phyloP scores from a whole-genome alignment of 768 basidiomycete species.

The Boletus subcaerulescens region DNA sequence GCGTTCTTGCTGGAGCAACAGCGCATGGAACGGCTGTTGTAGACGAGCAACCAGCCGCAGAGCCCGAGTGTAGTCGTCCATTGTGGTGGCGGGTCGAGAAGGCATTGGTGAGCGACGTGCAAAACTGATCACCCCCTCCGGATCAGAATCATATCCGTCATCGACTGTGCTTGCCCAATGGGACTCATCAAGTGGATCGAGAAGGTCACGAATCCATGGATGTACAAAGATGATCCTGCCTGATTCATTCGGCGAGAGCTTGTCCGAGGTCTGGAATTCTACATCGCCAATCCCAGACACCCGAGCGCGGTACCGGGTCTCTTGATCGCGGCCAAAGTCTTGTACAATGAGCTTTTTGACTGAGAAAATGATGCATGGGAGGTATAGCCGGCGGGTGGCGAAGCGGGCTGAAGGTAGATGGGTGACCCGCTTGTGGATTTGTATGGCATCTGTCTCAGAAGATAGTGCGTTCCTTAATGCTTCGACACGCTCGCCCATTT shows the following conservation, averaged over 20 bases:
- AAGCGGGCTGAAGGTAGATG: constrained; percentile 1
- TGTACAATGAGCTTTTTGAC: background rate
- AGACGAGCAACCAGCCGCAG: constrained; percentile 7
- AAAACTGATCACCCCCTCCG: background rate
- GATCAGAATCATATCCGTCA: background rate
- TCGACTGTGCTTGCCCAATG: background rate
- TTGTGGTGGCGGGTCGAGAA: no score
- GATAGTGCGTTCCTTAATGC: background rate
- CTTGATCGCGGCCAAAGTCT: background rate
- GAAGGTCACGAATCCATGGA: constrained; percentile 15
- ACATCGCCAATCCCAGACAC: constrained; percentile 3
- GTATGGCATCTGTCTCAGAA: background rate
- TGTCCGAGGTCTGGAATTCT: constrained; percentile 1
- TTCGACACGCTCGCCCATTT: background rate
- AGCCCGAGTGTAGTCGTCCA: background rate
- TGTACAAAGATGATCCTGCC: constrained; percentile 4
- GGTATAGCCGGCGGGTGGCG: background rate
- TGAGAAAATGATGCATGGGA: constrained; percentile 11
- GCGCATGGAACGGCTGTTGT: constrained; percentile 4
- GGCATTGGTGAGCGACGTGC: background rate
- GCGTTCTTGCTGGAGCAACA: constrained; percentile 2
- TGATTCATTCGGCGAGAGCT: background rate
- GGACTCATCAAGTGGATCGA: background rate
- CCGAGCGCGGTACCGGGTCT: background rate
- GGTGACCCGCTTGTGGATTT: background rate